Evolutionary conservation across 208 protist genomes (phyloP).

Genomic region (Trypanosoma avium): DNA sequence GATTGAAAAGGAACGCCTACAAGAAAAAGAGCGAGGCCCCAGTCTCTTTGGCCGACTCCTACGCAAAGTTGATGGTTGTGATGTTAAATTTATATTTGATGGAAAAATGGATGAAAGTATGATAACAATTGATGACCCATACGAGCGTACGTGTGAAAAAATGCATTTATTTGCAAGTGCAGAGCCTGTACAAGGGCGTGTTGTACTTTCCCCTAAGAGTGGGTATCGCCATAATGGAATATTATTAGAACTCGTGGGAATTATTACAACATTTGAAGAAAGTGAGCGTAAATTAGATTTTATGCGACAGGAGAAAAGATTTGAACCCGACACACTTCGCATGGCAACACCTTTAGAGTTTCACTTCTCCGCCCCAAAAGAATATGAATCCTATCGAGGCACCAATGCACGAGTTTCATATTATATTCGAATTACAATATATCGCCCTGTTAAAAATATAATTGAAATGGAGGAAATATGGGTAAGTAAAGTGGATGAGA

Average conservation of each 20-base stretch:
- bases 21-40: conserved; percentile 53
- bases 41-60: conserved; percentile 68
- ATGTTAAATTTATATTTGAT: conserved; percentile 57
- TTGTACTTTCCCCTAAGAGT: conserved; percentile 61
- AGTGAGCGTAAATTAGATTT: conserved; percentile 47
- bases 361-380: conserved; percentile 65
- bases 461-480: conserved; percentile 63
- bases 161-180: conserved; percentile 52
- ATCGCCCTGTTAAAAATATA: conserved; percentile 70
- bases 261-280: conserved; percentile 37
- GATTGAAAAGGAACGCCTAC: conserved; percentile 42
- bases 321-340: conserved; percentile 65
- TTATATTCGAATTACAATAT: conserved; percentile 57
- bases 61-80: conserved; percentile 76
- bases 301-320: conserved; percentile 65
- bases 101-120: conserved; percentile 35
- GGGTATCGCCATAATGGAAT: conserved; percentile 72
- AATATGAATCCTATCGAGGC: conserved; percentile 86
- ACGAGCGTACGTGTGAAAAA: conserved; percentile 46
- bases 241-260: conserved; percentile 62
- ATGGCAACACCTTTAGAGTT: conserved; percentile 60
- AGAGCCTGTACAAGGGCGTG: conserved; percentile 55
- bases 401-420: conserved; percentile 70
- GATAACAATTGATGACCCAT: conserved; percentile 43
- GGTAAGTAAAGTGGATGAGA: conserved; percentile 65